A percentile compares a stretch with the other conserved stretches of the same genome.
These are phyloP conservation scores for Emergomyces orientalis DNA, from an alignment of 2,329 filamentous ascomycete species.

Conservation along the genomic window DNA sequence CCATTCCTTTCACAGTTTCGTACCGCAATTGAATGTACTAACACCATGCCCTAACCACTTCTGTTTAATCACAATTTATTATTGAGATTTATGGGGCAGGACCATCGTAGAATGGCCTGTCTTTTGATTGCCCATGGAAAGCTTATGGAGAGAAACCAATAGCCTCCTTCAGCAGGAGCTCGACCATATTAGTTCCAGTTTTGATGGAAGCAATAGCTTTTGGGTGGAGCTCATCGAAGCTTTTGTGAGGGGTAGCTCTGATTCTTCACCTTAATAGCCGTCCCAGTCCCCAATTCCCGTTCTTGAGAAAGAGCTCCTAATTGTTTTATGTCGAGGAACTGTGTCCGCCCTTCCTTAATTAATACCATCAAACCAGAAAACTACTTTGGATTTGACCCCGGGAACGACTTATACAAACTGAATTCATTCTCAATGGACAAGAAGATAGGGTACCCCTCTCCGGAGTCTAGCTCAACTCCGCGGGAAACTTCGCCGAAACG, in stretches of 20 bases:
- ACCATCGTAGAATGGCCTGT: not conserved
- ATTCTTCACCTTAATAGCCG: not conserved
- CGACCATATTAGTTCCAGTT: too few species aligned
- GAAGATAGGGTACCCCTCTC: not conserved
- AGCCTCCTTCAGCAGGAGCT: too few species aligned
- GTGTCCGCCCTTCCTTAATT: not conserved
- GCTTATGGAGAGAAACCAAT: too few species aligned
- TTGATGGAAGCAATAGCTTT: not conserved
- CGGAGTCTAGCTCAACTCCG: constrained; percentile 1
- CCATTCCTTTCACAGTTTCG: not conserved
- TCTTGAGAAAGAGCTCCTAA: not conserved
- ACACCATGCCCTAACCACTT: not conserved
- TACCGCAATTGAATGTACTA: not conserved
- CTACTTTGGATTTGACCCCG: not conserved
- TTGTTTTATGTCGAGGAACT: not conserved
- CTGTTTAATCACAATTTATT: not conserved
- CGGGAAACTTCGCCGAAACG: constrained; percentile 8
- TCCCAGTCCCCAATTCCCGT: not conserved
- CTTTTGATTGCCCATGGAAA: too few species aligned
- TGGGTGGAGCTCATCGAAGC: not conserved
- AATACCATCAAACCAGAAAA: not conserved
- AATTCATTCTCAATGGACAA: not conserved
- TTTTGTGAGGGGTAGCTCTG: not conserved
- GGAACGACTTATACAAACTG: not conserved
- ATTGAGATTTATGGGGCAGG: not conserved